These are phyloP conservation scores for Mycena albidolilacea DNA, from an alignment of 768 basidiomycete species.

Conservation along the genomic window DNA sequence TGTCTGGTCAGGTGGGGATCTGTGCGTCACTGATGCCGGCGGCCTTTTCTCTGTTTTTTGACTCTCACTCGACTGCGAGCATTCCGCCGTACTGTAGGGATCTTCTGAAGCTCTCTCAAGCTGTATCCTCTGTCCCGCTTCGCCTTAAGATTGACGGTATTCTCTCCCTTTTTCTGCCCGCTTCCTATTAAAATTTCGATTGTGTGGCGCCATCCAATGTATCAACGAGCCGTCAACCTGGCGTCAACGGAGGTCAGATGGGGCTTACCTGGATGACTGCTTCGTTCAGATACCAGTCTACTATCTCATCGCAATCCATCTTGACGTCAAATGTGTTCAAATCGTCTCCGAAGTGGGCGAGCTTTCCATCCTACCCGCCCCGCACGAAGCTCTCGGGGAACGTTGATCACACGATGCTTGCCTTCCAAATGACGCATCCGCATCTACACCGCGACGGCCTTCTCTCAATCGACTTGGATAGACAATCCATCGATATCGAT, in stretches of 20 bases:
- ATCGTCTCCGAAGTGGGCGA: neutral
- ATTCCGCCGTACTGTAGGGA: no score
- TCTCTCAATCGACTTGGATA: neutral
- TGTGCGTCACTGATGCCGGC: no score
- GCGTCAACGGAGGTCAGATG: slow-evolving; percentile 8
- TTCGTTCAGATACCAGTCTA: neutral
- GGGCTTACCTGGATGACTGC: neutral
- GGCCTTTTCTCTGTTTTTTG: no score
- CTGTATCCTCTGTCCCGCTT: no score
- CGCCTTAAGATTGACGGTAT: no score
- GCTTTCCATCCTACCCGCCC: neutral
- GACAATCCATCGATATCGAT: slow-evolving; percentile 36
- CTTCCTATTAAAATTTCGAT: neutral
- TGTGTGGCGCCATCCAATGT: slow-evolving; percentile 2
- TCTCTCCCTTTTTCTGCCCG: neutral
- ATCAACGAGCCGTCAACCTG: slow-evolving; percentile 1
- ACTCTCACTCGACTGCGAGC: no score
- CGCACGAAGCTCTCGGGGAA: neutral
- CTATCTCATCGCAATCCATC: slow-evolving; percentile 14
- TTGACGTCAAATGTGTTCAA: neutral
- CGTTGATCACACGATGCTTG: neutral
- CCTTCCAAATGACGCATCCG: neutral
- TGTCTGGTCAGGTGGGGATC: no score
- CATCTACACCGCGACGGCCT: neutral
- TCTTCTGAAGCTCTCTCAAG: no score